phyloP scores from a whole-genome alignment of 257 asterid species.

The Nicotiana sylvestris region DNA sequence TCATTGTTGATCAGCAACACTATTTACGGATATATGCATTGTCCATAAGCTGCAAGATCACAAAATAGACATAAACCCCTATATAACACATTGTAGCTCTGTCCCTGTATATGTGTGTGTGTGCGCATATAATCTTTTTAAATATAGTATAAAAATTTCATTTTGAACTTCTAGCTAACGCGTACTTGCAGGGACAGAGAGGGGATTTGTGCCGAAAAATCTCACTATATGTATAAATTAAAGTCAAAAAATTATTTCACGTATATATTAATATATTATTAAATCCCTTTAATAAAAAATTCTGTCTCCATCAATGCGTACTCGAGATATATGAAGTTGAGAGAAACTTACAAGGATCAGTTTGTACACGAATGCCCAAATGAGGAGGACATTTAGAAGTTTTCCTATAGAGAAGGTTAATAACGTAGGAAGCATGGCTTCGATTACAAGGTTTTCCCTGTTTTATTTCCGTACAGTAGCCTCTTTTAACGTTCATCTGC shows the following conservation, averaged over 20 bases:
- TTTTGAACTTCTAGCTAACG: no score
- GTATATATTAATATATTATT: no score
- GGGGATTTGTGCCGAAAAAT: no score
- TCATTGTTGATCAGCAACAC: neutral
- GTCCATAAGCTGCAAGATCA: neutral
- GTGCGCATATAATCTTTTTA: no score
- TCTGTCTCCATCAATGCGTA: rapidly evolving
- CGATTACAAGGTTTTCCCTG: neutral
- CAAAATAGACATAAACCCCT: neutral
- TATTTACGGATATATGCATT: neutral
- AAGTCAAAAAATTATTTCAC: no score
- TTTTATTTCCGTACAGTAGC: neutral
- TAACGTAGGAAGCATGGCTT: neutral
- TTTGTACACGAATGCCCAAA: neutral
- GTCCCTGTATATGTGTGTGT: no score
- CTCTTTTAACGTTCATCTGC: neutral
- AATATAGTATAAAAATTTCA: no score
- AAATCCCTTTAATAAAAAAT: no score
- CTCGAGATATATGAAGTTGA: neutral
- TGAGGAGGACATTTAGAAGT: neutral
- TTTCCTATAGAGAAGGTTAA: neutral
- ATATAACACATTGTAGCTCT: no score
- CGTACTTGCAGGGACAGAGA: no score
- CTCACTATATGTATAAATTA: no score
- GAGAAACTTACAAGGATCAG: neutral